Percentiles rank a stretch among this genome's conserved stretches.
These are phyloP conservation scores for Beta vulgaris DNA, from an alignment of 148 eudicot genomes.

Conservation along the genomic window DNA sequence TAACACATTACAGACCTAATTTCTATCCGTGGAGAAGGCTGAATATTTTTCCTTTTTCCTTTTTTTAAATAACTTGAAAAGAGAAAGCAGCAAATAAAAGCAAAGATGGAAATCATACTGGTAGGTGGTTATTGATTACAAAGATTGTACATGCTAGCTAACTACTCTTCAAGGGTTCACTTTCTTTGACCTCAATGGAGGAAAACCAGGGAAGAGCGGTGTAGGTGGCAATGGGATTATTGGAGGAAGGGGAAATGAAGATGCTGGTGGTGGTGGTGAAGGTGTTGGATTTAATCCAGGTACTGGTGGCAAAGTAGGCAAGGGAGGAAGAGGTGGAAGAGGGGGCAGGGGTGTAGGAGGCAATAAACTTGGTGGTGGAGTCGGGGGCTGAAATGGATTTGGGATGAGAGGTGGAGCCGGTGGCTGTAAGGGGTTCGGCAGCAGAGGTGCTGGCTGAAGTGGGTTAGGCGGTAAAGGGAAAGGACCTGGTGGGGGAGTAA, in stretches of 20 bases:
- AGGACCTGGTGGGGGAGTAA: conserved; percentile 30
- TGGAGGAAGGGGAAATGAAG: conserved; percentile 17
- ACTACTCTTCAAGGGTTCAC: conserved; percentile 20
- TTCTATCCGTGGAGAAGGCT: background rate
- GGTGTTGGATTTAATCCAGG: conserved; percentile 28
- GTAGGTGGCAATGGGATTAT: conserved; percentile 17
- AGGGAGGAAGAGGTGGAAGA: conserved; percentile 18
- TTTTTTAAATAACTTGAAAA: background rate
- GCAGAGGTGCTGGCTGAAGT: conserved; percentile 33
- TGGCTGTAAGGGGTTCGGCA: conserved; percentile 44
- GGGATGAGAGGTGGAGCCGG: conserved; percentile 38
- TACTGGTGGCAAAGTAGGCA: conserved; percentile 28
- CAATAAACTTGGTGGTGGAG: conserved; percentile 30
- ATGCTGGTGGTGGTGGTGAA: conserved; percentile 31
- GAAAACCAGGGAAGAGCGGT: conserved; percentile 17
- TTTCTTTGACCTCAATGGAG: conserved; percentile 19
- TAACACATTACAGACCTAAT: conserved; percentile 7
- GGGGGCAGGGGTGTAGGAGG: conserved; percentile 38
- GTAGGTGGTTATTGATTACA: conserved; percentile 13
- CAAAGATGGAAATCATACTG: background rate
- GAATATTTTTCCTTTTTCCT: background rate
- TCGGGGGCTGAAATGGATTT: conserved; percentile 43
- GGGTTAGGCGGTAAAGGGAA: conserved; percentile 53
- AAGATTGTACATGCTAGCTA: conserved; percentile 23
- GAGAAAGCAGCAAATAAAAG: background rate